These are phyloP conservation scores for Metschnikowia lochheadii DNA, from an alignment of 805 yeast genomes.

Conservation along the genomic window DNA sequence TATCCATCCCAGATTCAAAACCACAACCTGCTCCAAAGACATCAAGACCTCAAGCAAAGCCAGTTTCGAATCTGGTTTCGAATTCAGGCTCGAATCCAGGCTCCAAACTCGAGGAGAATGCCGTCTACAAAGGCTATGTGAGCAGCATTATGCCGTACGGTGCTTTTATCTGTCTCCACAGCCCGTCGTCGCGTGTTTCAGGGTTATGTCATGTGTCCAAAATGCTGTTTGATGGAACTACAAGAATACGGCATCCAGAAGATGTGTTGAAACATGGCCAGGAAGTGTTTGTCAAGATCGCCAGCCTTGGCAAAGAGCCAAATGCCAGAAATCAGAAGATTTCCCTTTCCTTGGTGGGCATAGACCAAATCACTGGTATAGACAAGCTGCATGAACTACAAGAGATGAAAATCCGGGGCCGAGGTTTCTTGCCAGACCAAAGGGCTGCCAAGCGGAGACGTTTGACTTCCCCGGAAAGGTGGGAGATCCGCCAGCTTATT, in stretches of 20 bases:
- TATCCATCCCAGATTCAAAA: neutral
- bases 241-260: constrained; percentile 51
- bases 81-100: neutral
- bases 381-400: constrained; percentile 25
- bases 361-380: constrained; percentile 67
- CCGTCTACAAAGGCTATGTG: constrained; percentile 59
- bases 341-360: constrained; percentile 62
- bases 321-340: constrained; percentile 27
- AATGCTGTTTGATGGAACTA: constrained; percentile 42
- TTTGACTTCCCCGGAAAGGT: constrained; percentile 79
- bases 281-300: constrained; percentile 60
- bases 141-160: constrained; percentile 65
- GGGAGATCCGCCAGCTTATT: constrained; percentile 84
- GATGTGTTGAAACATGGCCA: constrained; percentile 58
- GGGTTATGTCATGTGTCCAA: constrained; percentile 82
- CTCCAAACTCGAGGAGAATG: constrained; percentile 3
- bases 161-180: constrained; percentile 59
- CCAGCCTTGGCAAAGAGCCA: constrained; percentile 15
- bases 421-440: constrained; percentile 3
- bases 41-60: neutral
- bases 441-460: constrained; percentile 29
- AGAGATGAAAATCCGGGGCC: constrained; percentile 13
- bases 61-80: too few relatives aligned
- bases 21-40: neutral
- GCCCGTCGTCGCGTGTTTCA: constrained; percentile 28